Evolutionary conservation across 2,329 filamentous ascomycete species (phyloP), one percentile per base, ranked within the genome.

Genomic region (Apiospora saccharicola): DNA sequence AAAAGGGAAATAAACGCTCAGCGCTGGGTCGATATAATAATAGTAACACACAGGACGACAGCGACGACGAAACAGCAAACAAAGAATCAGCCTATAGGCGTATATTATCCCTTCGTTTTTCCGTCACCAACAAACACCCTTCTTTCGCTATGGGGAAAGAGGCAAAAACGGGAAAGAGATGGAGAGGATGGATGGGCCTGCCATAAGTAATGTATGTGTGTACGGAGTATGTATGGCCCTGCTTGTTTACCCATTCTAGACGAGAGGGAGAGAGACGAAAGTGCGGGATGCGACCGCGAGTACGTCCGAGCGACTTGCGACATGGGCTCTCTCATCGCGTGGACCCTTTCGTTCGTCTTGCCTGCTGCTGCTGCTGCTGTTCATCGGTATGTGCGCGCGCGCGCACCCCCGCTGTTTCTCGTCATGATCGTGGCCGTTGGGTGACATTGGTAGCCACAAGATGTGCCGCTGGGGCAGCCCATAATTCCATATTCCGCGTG

Each of bases 351-450:
- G 3, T 10, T 37, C 8, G 37, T 37, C 8, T 10, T 37, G 37
- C 37, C 37, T 37, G 37, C 37, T 6, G n/a, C n/a, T n/a, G n/a
- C n/a, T n/a, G n/a, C 8, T 37, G 5, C 6, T 10, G 37, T 1
- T 37, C 8, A 7, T 6, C 37, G 37, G 37, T 5, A 6, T 37
- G 47, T 13, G 8, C 6, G 19, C 19, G 6, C 26, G 3, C 26
- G 16, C 53, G 37, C 37, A 37, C 6, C 57, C 57, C 57, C 57
- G 57, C 57, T 64, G 57, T 64, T 64, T 64, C 57, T 64, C 19
- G 57, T 64, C 57, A 64, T 41, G 57, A 37, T 41, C 34, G 34
- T 64, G 34, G 57, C 4, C 19, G 10, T n/a, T n/a, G 22, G 47
- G 47, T 51, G 8, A 19, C 22, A n/a, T 34, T 37, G 53, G 53